phyloP scores from a whole-genome alignment of 2,329 filamentous ascomycete species.

The Geoglossum cookeanum region DNA sequence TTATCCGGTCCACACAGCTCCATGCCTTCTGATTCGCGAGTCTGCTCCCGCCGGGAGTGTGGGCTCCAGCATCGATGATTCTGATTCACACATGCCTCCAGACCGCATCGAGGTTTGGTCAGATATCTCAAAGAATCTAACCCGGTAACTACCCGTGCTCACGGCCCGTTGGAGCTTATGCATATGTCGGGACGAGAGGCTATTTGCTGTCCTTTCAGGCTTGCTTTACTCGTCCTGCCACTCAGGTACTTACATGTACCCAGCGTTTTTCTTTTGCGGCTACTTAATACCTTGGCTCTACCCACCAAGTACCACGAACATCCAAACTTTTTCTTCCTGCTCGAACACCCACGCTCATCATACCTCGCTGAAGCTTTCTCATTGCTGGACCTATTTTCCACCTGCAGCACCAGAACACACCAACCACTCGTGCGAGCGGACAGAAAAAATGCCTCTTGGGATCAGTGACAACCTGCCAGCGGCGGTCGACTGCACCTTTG shows the following conservation, averaged over 20 bases:
- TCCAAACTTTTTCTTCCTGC: not conserved
- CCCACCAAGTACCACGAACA: not conserved
- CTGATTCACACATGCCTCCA: not conserved
- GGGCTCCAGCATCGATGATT: not conserved
- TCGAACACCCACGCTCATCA: not conserved
- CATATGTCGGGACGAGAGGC: conserved; percentile 1
- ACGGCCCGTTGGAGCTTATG: conserved; percentile 2
- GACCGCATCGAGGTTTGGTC: not conserved
- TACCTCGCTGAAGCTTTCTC: not conserved
- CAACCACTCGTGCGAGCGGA: not conserved
- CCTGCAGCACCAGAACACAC: not conserved
- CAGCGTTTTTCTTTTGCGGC: not conserved
- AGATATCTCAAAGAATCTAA: not conserved
- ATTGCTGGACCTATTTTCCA: not conserved
- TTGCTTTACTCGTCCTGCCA: not conserved
- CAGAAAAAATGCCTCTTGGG: not conserved
- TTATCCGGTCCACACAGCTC: not conserved
- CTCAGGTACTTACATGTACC: not conserved
- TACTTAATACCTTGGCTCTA: conserved; percentile 2
- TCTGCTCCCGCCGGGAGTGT: not conserved
- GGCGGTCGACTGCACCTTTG: not conserved
- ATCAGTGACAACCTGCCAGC: not conserved
- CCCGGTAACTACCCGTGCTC: not conserved
- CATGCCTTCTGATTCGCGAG: not conserved
- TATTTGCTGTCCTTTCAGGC: conserved; percentile 1